Conservation (phyloP, 2,329 filamentous ascomycete species). For the Aspergillus pseudoterreus region DNA sequence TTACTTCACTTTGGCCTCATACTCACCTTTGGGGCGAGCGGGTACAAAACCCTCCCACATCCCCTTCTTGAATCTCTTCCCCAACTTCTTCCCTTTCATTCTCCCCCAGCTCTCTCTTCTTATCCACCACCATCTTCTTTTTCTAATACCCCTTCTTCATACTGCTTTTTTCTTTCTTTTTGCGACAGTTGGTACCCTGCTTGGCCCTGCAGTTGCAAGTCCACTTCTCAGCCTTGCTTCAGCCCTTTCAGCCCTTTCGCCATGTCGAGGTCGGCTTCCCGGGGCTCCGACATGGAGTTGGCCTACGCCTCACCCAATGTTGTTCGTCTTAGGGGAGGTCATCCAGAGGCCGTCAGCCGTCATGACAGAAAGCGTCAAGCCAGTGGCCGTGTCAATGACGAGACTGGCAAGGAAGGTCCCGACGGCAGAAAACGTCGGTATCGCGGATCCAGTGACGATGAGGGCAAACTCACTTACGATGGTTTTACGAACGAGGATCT, state of each 20-base stretch:
- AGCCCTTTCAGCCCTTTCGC: not conserved
- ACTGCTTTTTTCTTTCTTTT: not conserved
- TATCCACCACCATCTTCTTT: no score
- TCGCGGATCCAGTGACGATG: not conserved
- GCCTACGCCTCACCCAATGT: not conserved
- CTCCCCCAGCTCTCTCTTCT: no score
- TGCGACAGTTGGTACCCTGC: not conserved
- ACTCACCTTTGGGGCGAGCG: no score
- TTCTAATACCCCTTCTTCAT: not conserved
- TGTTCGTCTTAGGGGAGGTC: not conserved
- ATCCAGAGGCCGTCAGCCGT: not conserved
- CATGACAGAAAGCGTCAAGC: no score
- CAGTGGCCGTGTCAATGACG: no score
- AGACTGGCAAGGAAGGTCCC: not conserved
- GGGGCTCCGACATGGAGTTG: not conserved
- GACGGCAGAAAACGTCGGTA: not conserved
- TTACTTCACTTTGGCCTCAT: no score
- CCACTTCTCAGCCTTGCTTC: not conserved
- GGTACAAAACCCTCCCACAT: no score
- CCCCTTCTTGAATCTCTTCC: no score
- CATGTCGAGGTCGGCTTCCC: not conserved
- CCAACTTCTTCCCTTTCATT: no score
- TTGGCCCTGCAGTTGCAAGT: not conserved
- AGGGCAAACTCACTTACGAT: not conserved
- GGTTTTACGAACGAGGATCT: not conserved